These are phyloP conservation scores for Oidiodendron maius DNA, from an alignment of 495 filamentous ascomycete species.

Conservation along the genomic window DNA sequence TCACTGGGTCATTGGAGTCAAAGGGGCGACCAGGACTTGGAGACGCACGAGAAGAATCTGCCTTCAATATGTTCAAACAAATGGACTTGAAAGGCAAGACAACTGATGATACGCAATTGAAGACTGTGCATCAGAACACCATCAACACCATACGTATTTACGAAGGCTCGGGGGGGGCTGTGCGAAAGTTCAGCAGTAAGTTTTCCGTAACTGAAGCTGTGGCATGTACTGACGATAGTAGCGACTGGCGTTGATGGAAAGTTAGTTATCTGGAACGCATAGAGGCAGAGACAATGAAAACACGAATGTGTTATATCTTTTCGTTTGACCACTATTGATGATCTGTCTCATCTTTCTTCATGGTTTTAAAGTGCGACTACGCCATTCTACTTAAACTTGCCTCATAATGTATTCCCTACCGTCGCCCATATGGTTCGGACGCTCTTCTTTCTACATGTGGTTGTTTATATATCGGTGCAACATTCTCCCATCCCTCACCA, in stretches of 20 bases:
- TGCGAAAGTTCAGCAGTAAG: conserved; percentile 87
- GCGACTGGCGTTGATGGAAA: conserved; percentile 92
- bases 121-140: conserved; percentile 96
- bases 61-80: conserved; percentile 98
- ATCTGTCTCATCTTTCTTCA: neutral
- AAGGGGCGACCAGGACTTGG: conserved; percentile 56
- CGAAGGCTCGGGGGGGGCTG: conserved; percentile 54
- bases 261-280: conserved; percentile 68
- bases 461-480: neutral
- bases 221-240: conserved; percentile 40
- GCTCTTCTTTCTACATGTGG: conserved; percentile 2
- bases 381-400: neutral
- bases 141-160: conserved; percentile 77
- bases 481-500: neutral
- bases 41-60: conserved; percentile 54
- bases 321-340: neutral
- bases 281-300: conserved; percentile 17
- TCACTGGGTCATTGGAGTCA: conserved; percentile 79
- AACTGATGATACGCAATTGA: conserved; percentile 84
- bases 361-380: neutral
- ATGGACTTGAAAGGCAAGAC: conserved; percentile 96
- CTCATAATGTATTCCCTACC: neutral
- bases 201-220: conserved; percentile 16
- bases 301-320: neutral
- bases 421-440: neutral